Evolutionary conservation across 2,329 filamentous ascomycete genomes (phyloP), one percentile per base, ranked within the genome.

Genomic region (Fusarium multiceps): DNA sequence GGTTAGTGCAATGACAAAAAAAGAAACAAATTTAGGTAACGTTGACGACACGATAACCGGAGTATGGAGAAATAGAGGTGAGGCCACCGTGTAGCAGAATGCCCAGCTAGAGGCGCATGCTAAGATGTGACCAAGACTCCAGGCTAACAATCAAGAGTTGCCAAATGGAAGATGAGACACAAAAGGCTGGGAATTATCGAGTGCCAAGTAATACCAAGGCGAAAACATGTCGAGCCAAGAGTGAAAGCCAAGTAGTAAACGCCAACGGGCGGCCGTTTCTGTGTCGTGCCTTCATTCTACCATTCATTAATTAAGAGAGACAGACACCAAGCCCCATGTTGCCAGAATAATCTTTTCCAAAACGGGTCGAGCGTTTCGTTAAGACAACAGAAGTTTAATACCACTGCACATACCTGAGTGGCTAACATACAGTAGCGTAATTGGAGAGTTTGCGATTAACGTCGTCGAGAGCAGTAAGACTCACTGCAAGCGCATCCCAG

Each of bases 141-240:
- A 41, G 42, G 50, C 40, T 50, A n/a, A 55, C 51, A 49, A 41
- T 40, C 56, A 28, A 68, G 46, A 68, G 46, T 45, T 55, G 40
- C 21, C 42, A 70, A 64, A 67, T 57, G 67, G 57, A 69, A 53
- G 54, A 41, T 59, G 49, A 71, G 50, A 71, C 63, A 71, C 50
- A 48, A 64, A 49, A 55, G 54, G 50, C 63, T 63, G 25, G 46
- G 42, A 56, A 64, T 53, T 32, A 18, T 47, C 14, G 41, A 57
- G 12, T 57, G 67, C 67, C 67, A 70, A 70, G 67, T 40, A 56
- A 55, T 64, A 71, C 67, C 67, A 70, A 70, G 67, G 20, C 53
- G 45, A 55, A 70, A 58, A 71, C 37, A 68, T 60, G 58, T 64
- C 46, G 49, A 70, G 67, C 63, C 67, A 71, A 70, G 67, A 68